Percentiles rank a stretch among this genome's conserved stretches.
These are phyloP conservation scores for Amoebophrya sp. DNA, from an alignment of 169 alveolate species.

Conservation along the genomic window DNA sequence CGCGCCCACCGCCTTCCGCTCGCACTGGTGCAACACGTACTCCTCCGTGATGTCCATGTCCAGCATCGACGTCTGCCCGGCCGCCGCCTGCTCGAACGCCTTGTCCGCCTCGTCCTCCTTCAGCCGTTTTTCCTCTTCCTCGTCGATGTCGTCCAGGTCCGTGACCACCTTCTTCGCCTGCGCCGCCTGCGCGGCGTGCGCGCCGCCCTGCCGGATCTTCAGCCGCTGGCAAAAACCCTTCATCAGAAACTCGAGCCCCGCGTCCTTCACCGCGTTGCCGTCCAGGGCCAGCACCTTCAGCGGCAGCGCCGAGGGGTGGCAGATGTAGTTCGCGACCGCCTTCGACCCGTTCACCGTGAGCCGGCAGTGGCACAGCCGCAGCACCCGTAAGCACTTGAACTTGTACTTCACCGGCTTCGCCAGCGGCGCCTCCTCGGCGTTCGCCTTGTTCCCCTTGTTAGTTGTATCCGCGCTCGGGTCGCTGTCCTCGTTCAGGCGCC, in stretches of 20 bases:
- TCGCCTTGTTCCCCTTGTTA: too few species aligned
- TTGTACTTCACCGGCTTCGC: not conserved
- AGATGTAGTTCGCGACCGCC: not conserved
- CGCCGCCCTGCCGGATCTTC: not conserved
- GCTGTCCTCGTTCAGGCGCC: too few species aligned
- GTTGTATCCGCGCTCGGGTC: too few species aligned
- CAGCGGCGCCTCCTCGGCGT: not conserved
- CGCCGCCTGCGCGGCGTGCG: not conserved
- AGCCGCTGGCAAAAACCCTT: not conserved
- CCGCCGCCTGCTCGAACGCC: not conserved
- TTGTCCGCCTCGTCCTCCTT: not conserved
- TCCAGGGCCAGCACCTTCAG: not conserved
- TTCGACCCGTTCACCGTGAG: not conserved
- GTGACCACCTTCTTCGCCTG: not conserved
- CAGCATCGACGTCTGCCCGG: not conserved
- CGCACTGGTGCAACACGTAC: not conserved
- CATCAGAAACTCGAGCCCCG: not conserved
- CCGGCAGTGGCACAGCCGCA: not conserved
- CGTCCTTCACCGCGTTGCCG: not conserved
- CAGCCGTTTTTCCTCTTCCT: not conserved
- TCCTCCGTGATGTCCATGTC: not conserved
- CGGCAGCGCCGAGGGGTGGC: not conserved
- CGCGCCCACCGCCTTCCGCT: not conserved
- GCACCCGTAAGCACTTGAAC: not conserved
- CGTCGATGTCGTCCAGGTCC: not conserved